Evolutionary conservation across 176 grass and related monocot species (phyloP).

Genomic region (Zoysia japonica): DNA sequence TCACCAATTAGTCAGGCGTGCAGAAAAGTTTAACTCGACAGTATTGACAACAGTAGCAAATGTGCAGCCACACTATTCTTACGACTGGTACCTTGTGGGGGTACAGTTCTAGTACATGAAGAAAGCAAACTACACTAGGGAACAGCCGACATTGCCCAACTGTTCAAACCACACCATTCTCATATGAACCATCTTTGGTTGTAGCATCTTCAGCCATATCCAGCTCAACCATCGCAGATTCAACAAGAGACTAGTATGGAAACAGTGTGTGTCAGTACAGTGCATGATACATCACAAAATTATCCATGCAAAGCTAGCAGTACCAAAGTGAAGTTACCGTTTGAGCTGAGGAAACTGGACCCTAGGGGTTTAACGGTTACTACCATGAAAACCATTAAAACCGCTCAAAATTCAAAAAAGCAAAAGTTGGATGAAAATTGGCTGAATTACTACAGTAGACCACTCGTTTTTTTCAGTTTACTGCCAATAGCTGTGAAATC

Average conservation of each 20-base stretch:
- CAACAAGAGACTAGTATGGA: conserved; percentile 52
- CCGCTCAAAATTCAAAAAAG: no score
- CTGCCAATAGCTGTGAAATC: no score
- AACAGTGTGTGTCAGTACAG: conserved; percentile 1
- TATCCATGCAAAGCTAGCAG: not conserved
- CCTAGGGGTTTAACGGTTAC: no score
- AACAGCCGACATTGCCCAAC: not conserved
- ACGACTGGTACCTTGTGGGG: not conserved
- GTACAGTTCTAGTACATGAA: conserved; percentile 27
- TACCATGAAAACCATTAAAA: no score
- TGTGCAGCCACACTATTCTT: conserved; percentile 4
- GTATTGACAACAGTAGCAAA: conserved; percentile 5
- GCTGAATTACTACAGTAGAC: no score
- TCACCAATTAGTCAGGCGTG: conserved; percentile 14
- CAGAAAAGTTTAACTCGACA: not conserved
- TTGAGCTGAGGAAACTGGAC: no score
- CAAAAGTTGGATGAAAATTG: no score
- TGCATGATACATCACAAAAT: not conserved
- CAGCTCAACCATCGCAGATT: conserved; percentile 53
- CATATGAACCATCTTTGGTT: conserved; percentile 63
- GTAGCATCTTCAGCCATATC: conserved; percentile 62
- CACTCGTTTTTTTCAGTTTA: no score
- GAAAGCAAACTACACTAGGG: conserved; percentile 4
- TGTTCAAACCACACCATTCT: conserved; percentile 57
- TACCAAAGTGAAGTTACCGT: no score